Percentiles rank a stretch among this genome's conserved stretches.
Evolutionary conservation across 768 basidiomycete genomes (phyloP).

Genomic region (Amanita fuliginea): DNA sequence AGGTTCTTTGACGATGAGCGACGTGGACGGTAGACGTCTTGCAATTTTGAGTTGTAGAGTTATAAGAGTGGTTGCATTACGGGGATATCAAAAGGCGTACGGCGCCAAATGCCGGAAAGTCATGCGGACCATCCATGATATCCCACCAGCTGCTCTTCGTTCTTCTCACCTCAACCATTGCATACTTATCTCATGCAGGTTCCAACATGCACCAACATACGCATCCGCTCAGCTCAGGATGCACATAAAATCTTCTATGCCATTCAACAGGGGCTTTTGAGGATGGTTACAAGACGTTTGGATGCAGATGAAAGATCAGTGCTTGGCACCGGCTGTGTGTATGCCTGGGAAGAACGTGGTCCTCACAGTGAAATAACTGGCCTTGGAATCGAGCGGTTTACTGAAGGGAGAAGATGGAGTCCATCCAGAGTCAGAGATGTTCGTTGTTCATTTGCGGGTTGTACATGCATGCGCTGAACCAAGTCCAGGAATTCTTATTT

Average conservation of each 20-base stretch:
- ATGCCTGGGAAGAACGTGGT: conserved; percentile 67
- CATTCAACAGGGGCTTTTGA: conserved; percentile 48
- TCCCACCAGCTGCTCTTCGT: not conserved
- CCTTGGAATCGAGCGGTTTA: conserved; percentile 76
- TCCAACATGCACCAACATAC: conserved; percentile 61
- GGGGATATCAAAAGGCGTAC: not conserved
- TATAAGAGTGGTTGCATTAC: not conserved
- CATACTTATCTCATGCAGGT: conserved; percentile 37
- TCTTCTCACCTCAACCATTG: not conserved
- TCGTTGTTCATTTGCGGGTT: conserved; percentile 15
- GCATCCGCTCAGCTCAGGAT: conserved; percentile 68
- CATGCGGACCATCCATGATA: not conserved
- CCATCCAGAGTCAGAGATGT: conserved; percentile 79
- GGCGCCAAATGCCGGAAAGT: not conserved
- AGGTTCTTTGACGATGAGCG: too few relatives aligned
- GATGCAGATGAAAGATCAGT: conserved; percentile 67
- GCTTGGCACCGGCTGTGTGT: conserved; percentile 42
- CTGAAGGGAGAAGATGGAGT: conserved; percentile 76
- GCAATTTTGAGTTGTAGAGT: conserved; percentile 5
- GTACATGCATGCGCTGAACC: conserved; percentile 7
- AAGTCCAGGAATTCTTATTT: conserved; percentile 65
- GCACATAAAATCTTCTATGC: conserved; percentile 77
- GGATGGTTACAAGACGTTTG: conserved; percentile 67
- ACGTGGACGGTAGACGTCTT: not conserved
- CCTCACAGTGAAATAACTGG: conserved; percentile 68